A percentile compares a stretch with the other conserved stretches of the same genome.
Evolutionary conservation across 805 yeast species (phyloP).

Genomic region (Debaryomyces maramus): DNA sequence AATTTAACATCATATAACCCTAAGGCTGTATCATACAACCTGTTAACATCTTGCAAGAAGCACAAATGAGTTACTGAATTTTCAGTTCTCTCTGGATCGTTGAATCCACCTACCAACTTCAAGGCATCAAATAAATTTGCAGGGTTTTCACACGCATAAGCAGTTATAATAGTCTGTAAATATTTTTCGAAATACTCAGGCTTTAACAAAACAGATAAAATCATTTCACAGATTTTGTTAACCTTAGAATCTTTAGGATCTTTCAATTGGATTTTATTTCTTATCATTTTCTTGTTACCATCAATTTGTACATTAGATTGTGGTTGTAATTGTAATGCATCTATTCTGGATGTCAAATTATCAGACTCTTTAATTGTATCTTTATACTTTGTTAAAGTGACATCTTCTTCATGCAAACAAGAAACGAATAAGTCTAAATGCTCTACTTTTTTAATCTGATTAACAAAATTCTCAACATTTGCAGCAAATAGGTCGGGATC

Average conservation of each 20-base stretch:
- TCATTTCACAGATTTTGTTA: constrained; percentile 72
- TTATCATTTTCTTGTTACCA: constrained; percentile 33
- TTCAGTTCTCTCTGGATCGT: constrained; percentile 46
- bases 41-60: constrained; percentile 85
- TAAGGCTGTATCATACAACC: constrained; percentile 74
- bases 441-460: constrained; percentile 69
- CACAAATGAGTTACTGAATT: constrained; percentile 79
- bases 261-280: constrained; percentile 38
- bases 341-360: constrained; percentile 9
- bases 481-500: constrained; percentile 66
- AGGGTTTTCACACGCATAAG: constrained; percentile 89
- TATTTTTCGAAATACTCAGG: constrained; percentile 57
- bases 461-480: constrained; percentile 66
- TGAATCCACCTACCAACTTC: constrained; percentile 54
- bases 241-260: constrained; percentile 55
- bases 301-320: constrained; percentile 20
- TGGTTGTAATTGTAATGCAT: constrained; percentile 19
- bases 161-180: constrained; percentile 79
- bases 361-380: constrained; percentile 54
- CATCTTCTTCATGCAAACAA: constrained; percentile 83
- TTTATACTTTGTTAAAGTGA: constrained; percentile 72
- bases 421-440: constrained; percentile 85
- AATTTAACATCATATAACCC: constrained; percentile 80
- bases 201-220: constrained; percentile 55
- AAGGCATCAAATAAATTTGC: constrained; percentile 81